Percentiles rank a stretch among this genome's conserved stretches.
Conservation (phyloP, 441 rosid genomes). For the Gossypium gossypioides region DNA sequence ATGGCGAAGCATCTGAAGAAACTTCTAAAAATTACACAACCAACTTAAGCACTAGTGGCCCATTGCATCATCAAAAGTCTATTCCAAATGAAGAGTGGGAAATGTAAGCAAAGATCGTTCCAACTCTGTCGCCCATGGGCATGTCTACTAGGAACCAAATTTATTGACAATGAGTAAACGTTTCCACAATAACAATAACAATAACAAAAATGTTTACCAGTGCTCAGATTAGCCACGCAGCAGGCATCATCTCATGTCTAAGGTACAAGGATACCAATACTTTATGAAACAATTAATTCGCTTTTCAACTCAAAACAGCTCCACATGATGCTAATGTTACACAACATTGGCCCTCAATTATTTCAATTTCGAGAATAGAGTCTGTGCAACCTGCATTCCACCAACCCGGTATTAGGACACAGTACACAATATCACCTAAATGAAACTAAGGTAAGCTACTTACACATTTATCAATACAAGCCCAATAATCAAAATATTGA, state of each 20-base stretch:
- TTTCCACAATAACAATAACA: not conserved
- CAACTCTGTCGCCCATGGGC: not conserved
- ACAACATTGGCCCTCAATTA: slow-evolving; percentile 12
- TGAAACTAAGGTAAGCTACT: slow-evolving; percentile 19
- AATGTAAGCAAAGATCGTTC: not conserved
- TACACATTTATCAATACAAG: slow-evolving; percentile 68
- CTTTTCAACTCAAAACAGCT: not conserved
- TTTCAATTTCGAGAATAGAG: slow-evolving; percentile 41
- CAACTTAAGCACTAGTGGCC: not conserved
- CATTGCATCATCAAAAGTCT: not conserved
- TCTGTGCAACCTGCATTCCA: slow-evolving; percentile 47
- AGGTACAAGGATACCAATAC: not conserved
- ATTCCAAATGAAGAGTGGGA: not conserved
- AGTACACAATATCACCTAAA: not conserved
- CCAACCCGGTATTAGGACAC: not conserved
- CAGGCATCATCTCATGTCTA: not conserved
- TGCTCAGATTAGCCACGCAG: not conserved
- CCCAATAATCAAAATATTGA: slow-evolving; percentile 70
- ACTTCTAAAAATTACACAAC: not conserved
- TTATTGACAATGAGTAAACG: slow-evolving; percentile 1
- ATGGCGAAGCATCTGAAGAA: not conserved
- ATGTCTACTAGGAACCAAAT: not conserved
- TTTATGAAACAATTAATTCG: not conserved
- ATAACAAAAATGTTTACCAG: not conserved
- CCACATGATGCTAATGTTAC: not conserved